A percentile compares a stretch with the other conserved stretches of the same genome.
These are phyloP conservation scores for Tricharina praecox DNA, from an alignment of 495 filamentous ascomycete genomes.

Conservation along the genomic window DNA sequence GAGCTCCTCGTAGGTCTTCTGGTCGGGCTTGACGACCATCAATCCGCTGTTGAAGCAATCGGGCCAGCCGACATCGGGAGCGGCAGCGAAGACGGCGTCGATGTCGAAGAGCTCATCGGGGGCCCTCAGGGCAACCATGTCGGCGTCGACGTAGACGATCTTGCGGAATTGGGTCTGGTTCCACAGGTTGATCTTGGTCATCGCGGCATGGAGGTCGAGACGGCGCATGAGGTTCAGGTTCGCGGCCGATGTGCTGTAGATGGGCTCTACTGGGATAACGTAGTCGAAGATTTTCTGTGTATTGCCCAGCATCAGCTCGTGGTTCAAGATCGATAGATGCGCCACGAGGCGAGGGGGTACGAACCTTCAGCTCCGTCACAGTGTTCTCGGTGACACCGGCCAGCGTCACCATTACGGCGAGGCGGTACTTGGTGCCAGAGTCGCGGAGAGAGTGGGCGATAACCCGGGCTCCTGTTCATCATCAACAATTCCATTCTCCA, in stretches of 20 bases:
- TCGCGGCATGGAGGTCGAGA: conserved; percentile 71
- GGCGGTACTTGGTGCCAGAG: conserved; percentile 68
- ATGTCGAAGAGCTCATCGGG: conserved; percentile 84
- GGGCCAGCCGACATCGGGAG: conserved; percentile 93
- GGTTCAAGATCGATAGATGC: neutral
- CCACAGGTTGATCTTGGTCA: conserved; percentile 95
- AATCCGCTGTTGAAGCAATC: conserved; percentile 88
- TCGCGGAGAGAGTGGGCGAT: conserved; percentile 90
- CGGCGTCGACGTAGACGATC: conserved; percentile 85
- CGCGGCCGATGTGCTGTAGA: conserved; percentile 56
- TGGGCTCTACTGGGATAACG: conserved; percentile 64
- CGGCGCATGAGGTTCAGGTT: conserved; percentile 88
- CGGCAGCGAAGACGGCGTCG: conserved; percentile 43
- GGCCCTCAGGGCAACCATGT: conserved; percentile 68
- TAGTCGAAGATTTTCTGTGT: conserved; percentile 71
- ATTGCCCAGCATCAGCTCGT: neutral
- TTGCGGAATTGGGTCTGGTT: conserved; percentile 72
- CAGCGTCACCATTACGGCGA: conserved; percentile 67
- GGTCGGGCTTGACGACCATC: conserved; percentile 74
- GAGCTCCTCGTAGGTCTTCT: conserved; percentile 74
- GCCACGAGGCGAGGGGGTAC: too few relatives aligned
- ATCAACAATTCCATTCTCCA: conserved; percentile 20
- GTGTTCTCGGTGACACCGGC: conserved; percentile 56
- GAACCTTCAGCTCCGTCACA: conserved; percentile 61
- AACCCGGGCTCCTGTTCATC: conserved; percentile 60